These are phyloP conservation scores for Pythium brachiatum DNA, from an alignment of 352 stramenopile species.

Conservation along the genomic window DNA sequence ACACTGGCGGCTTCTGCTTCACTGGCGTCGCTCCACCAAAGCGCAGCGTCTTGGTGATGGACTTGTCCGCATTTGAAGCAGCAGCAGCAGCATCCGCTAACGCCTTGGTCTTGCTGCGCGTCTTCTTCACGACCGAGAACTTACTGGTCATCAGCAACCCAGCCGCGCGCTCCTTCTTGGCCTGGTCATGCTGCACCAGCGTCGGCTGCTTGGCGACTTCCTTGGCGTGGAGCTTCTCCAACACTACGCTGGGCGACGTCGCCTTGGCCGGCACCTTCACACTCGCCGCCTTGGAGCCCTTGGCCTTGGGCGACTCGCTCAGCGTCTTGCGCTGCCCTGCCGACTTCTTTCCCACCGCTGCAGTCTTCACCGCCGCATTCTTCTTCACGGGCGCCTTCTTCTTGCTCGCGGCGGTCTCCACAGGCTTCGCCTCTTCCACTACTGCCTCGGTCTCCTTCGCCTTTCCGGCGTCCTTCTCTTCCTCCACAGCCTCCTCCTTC, in stretches of 20 bases:
- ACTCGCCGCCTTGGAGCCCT: constrained; percentile 4
- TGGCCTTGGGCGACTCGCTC: neutral
- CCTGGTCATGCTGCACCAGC: constrained; percentile 24
- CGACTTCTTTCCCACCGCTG: constrained; percentile 15
- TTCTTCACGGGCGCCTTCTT: neutral
- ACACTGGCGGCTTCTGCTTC: constrained; percentile 2
- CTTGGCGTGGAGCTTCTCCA: constrained; percentile 27
- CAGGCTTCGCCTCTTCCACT: neutral
- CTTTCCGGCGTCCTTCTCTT: neutral
- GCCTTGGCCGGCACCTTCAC: constrained; percentile 11
- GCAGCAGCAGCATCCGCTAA: neutral
- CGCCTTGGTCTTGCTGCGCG: constrained; percentile 27
- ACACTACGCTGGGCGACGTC: constrained; percentile 13
- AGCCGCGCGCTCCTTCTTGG: constrained; percentile 25
- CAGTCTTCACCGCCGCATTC: neutral
- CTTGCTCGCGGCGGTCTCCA: neutral
- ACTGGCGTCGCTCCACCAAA: constrained; percentile 12
- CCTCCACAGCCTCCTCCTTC: neutral
- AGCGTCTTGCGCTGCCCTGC: neutral
- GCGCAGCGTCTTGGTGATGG: constrained; percentile 22
- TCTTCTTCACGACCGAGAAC: constrained; percentile 30
- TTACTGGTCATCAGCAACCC: constrained; percentile 23
- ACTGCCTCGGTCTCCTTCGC: neutral
- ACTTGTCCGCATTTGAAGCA: neutral
- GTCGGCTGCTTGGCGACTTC: constrained; percentile 23